phyloP scores from a whole-genome alignment of 2,329 filamentous ascomycete genomes.

The Cryphonectria nitschkei region DNA sequence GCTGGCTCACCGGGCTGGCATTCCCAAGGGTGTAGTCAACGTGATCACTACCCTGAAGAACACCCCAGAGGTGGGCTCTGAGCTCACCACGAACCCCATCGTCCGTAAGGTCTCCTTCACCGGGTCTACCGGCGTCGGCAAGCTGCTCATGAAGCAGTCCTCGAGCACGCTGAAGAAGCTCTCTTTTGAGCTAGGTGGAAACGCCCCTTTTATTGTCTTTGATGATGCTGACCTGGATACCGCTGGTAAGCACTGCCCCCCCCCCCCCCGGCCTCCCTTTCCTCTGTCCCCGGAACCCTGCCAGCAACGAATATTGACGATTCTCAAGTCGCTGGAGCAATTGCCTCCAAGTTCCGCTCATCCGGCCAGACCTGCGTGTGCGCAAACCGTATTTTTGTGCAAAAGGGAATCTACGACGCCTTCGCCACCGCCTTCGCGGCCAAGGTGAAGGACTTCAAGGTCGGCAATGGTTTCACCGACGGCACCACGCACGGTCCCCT shows the following conservation, averaged over 20 bases:
- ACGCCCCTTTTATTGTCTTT: conserved; percentile 92
- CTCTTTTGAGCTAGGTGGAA: conserved; percentile 87
- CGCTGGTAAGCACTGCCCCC: conserved; percentile 47
- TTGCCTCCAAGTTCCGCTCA: conserved; percentile 88
- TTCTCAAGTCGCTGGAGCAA: conserved; percentile 69
- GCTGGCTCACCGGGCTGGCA: conserved; percentile 81
- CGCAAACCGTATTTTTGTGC: conserved; percentile 82
- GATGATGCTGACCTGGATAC: conserved; percentile 89
- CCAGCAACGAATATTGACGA: background rate
- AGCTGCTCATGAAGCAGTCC: conserved; percentile 86
- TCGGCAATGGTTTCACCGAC: conserved; percentile 73
- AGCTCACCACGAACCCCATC: conserved; percentile 74
- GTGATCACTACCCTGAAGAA: conserved; percentile 80
- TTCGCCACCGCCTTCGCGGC: conserved; percentile 72
- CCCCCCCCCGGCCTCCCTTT: no score
- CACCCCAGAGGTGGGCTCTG: conserved; percentile 76
- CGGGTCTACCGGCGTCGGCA: conserved; percentile 71
- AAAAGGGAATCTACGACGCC: conserved; percentile 75
- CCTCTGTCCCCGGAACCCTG: no score
- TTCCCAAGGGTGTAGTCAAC: conserved; percentile 90
- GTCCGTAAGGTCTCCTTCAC: conserved; percentile 95
- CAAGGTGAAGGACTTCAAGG: conserved; percentile 74
- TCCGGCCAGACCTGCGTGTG: conserved; percentile 96
- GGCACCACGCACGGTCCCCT: conserved; percentile 79
- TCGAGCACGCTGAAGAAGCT: conserved; percentile 78